Evolutionary conservation across 2,329 filamentous ascomycete species (phyloP).

Genomic region (Colletotrichum trifolii): DNA sequence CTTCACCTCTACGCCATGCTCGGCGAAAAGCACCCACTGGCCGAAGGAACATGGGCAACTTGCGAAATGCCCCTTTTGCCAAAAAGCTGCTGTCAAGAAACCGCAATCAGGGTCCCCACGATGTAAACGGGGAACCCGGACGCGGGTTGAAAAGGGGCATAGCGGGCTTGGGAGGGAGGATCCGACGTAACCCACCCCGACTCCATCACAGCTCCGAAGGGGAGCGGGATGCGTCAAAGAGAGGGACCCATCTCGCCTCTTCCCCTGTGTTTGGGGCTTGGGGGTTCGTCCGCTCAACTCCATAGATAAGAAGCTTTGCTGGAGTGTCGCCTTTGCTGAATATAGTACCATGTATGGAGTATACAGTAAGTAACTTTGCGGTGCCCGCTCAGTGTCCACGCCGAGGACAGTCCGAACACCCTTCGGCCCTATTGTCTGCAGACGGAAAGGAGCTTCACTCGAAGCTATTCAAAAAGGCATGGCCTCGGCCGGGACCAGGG

Average conservation of each 20-base stretch:
- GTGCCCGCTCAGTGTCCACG: background rate
- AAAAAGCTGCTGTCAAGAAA: constrained; percentile 15
- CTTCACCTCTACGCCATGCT: background rate
- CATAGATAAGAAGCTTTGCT: constrained; percentile 29
- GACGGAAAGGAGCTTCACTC: background rate
- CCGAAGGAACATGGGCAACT: constrained; percentile 2
- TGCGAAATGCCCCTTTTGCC: background rate
- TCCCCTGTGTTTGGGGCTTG: constrained; percentile 13
- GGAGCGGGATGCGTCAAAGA: constrained; percentile 9
- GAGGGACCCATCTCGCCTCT: too few relatives aligned
- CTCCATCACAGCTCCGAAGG: background rate
- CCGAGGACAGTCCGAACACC: constrained; percentile 18
- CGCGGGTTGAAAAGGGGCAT: constrained; percentile 13
- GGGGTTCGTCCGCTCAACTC: constrained; percentile 24
- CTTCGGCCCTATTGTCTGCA: constrained; percentile 20
- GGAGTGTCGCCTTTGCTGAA: background rate
- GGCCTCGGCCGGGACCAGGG: constrained; percentile 7
- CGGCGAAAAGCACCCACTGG: constrained; percentile 2
- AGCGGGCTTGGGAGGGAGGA: constrained; percentile 15
- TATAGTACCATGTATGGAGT: too few relatives aligned
- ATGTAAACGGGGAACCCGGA: constrained; percentile 29
- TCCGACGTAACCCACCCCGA: constrained; percentile 6
- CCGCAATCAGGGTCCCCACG: constrained; percentile 31
- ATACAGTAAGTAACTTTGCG: constrained; percentile 11
- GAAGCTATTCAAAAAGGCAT: constrained; percentile 12